Conservation (phyloP, 2,329 filamentous ascomycete genomes). For the Scedosporium minutisporum region DNA sequence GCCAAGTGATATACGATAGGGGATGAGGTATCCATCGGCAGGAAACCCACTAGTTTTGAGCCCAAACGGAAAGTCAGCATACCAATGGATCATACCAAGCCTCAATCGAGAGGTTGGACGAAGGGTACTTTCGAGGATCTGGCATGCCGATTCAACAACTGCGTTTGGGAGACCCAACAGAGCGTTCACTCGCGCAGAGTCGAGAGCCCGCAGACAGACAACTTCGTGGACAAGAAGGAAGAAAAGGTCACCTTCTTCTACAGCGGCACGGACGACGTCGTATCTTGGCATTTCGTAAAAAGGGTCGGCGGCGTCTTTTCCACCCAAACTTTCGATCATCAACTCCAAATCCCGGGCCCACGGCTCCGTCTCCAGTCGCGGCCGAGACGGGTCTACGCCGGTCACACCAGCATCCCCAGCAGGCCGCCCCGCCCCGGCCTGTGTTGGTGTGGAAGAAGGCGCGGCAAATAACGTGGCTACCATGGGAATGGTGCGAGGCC, state of each 20-base stretch:
- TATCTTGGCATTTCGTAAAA: background rate
- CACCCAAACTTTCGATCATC: background rate
- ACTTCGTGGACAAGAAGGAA: background rate
- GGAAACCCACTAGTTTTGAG: background rate
- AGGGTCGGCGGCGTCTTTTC: background rate
- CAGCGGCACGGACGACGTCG: background rate
- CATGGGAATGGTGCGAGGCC: too few species aligned
- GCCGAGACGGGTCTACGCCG: background rate
- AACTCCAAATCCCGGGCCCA: background rate
- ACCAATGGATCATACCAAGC: background rate
- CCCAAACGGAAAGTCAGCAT: background rate
- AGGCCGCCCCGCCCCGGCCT: too few species aligned
- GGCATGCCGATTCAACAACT: background rate
- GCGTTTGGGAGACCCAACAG: background rate
- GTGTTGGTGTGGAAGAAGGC: background rate
- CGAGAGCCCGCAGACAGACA: background rate
- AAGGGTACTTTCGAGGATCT: background rate
- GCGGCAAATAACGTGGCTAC: background rate
- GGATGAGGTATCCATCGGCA: background rate
- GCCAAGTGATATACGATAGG: background rate
- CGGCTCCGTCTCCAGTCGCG: background rate
- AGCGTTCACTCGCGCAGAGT: background rate
- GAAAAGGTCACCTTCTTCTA: background rate
- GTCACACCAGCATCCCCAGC: background rate
- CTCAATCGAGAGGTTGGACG: background rate